Percentiles rank a stretch among this genome's conserved stretches.
Conservation (phyloP, 805 yeast species). For the Suhomyces prunicola region DNA sequence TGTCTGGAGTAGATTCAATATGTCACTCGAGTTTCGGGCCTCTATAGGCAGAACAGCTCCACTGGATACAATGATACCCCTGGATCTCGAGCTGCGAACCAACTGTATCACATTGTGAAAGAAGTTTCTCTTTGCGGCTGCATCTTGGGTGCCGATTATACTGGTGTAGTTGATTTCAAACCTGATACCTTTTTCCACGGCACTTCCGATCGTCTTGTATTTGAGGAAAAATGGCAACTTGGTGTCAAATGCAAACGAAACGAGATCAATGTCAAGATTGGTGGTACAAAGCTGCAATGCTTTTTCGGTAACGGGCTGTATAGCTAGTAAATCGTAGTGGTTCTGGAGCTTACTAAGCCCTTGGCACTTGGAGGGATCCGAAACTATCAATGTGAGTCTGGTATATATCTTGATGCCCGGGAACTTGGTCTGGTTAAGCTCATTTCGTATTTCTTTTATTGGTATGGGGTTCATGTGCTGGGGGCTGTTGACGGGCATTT, state of each 20-base stretch:
- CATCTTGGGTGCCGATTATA: constrained; percentile 29
- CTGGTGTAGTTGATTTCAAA: constrained; percentile 74
- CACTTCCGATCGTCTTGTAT: constrained; percentile 82
- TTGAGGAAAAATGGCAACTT: constrained; percentile 74
- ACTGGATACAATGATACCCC: constrained; percentile 76
- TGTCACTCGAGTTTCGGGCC: constrained; percentile 66
- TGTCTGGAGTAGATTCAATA: constrained; percentile 58
- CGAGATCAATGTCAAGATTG: constrained; percentile 74
- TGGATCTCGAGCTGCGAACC: constrained; percentile 73
- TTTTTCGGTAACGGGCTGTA: constrained; percentile 76
- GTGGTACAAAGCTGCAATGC: constrained; percentile 73
- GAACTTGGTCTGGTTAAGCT: constrained; percentile 15
- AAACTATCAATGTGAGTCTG: constrained; percentile 71
- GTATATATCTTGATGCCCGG: constrained; percentile 50
- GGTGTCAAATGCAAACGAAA: constrained; percentile 64
- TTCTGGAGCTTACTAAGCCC: constrained; percentile 46
- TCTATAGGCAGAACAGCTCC: constrained; percentile 62
- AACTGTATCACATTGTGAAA: constrained; percentile 72
- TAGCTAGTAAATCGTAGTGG: constrained; percentile 75
- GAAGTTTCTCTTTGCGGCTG: constrained; percentile 49
- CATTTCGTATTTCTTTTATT: constrained; percentile 26
- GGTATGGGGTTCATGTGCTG: constrained; percentile 47
- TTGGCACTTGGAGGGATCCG: constrained; percentile 76
- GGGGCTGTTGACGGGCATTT: constrained; percentile 47
- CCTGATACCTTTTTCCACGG: constrained; percentile 75